These are phyloP conservation scores for Amanita rimosa DNA, from an alignment of 768 basidiomycete genomes.

Conservation along the genomic window DNA sequence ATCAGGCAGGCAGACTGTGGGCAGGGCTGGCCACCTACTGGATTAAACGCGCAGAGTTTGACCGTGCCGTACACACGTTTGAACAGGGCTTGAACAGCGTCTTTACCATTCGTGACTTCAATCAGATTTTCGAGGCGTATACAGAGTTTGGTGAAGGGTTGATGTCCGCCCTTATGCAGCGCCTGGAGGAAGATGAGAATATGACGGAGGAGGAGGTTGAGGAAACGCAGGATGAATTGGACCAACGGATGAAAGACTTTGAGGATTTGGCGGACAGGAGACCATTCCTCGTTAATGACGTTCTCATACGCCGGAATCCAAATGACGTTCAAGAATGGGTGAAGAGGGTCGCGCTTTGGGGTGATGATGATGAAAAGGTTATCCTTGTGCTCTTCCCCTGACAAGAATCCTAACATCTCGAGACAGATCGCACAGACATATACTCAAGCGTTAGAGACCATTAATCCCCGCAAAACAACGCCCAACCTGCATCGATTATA, in stretches of 20 bases:
- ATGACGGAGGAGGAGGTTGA: conserved; percentile 71
- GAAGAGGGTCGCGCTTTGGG: conserved; percentile 89
- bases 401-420: background rate
- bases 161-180: conserved; percentile 83
- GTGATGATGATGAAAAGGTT: conserved; percentile 89
- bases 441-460: conserved; percentile 76
- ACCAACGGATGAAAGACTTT: conserved; percentile 82
- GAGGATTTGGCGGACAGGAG: conserved; percentile 91
- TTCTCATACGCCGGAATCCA: conserved; percentile 84
- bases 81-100: conserved; percentile 78
- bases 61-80: conserved; percentile 78
- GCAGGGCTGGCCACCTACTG: conserved; percentile 95
- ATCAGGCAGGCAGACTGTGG: conserved; percentile 95
- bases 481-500: conserved; percentile 85
- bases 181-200: conserved; percentile 73
- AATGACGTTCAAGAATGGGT: conserved; percentile 99
- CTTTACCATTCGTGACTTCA: conserved; percentile 92
- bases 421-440: conserved; percentile 89
- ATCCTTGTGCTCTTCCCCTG: conserved; percentile 1
- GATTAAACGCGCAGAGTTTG: conserved; percentile 96
- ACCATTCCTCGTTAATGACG: conserved; percentile 95
- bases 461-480: conserved; percentile 82
- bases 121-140: conserved; percentile 95
- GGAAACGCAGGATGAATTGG: conserved; percentile 76
- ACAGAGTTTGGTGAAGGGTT: conserved; percentile 88